phyloP scores from a whole-genome alignment of 2,329 filamentous ascomycete genomes.

The Verticillium zaregamsianum region DNA sequence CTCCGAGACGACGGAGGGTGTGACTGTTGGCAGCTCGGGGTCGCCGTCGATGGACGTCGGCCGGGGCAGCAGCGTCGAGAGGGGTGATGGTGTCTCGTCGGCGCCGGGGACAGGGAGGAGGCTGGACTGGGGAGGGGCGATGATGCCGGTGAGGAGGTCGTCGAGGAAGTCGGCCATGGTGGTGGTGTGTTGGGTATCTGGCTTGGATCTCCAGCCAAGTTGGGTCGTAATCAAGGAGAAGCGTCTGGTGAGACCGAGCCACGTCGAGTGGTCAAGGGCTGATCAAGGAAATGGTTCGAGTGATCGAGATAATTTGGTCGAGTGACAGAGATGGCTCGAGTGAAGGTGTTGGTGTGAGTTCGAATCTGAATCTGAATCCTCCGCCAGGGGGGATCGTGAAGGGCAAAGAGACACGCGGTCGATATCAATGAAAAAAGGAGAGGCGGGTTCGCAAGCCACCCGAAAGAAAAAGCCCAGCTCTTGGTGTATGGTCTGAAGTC shows the following conservation, averaged over 20 bases:
- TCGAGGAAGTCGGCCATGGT: conserved; percentile 8
- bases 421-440: not conserved
- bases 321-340: too few relatives aligned
- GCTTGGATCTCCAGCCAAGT: not conserved
- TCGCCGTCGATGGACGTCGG: not conserved
- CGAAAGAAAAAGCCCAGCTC: not conserved
- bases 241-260: not conserved
- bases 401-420: not conserved
- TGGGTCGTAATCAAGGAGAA: not conserved
- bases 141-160: not conserved
- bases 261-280: too few relatives aligned
- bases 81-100: not conserved
- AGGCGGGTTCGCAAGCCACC: not conserved
- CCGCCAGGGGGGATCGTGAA: not conserved
- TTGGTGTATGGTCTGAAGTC: not conserved
- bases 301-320: too few relatives aligned
- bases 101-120: conserved; percentile 3
- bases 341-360: too few relatives aligned
- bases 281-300: too few relatives aligned
- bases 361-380: not conserved
- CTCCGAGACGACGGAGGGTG: not conserved
- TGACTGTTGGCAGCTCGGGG: not conserved
- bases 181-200: not conserved
- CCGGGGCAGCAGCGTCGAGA: not conserved
- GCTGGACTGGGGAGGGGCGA: not conserved